Base-by-base conservation (phyloP, 768 basidiomycete species). In the Naganishia randhawae region DNA sequence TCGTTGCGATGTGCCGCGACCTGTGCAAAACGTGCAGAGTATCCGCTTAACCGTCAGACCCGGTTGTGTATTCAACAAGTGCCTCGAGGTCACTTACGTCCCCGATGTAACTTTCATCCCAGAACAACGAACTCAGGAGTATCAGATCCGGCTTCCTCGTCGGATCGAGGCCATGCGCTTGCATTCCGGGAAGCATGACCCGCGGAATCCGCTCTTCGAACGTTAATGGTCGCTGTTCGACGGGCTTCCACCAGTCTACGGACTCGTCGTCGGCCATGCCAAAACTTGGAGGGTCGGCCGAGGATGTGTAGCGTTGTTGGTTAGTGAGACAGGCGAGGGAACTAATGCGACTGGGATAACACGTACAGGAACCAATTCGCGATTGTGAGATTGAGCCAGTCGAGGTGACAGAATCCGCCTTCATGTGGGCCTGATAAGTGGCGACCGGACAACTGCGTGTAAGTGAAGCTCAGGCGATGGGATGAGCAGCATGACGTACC, bases 291-390 rank as follows among this genome's bases (percentile, higher is more conserved):
- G n/a, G 27, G 29, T 31, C 33, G n/a, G n/a, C 5, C 25, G 41
- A 42, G 31, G 48, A 1, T 27, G 17, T 63, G 10, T 9, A 45
- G 41, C 3, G 37, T 27, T 13, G 39, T 11, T 19, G 11, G 29
- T 22, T 19, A 4, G 3, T 42, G 22, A 5, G 41, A 25, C 13
- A 25, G 7, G 53, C 8, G 42, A 2, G 19, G 22, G 19, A 37
- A n/a, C n/a, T n/a, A n/a, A n/a, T n/a, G n/a, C n/a, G n/a, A n/a
- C n/a, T n/a, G n/a, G n/a, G 35, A 7, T 19, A 1, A 4, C 13
- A 73, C 72, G 66, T 54, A 73, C 72, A 69, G 65, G 63, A 73
- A 71, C 72, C 72, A 73, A 50, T 65, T 69, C 0, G 66, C 70
- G n/a, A 73, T 32, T 7, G 65, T 71, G n/a, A 71, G n/a, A 39